These are phyloP conservation scores for Trichoderma sp. DNA, from an alignment of 2,329 filamentous ascomycete species.

Conservation along the genomic window DNA sequence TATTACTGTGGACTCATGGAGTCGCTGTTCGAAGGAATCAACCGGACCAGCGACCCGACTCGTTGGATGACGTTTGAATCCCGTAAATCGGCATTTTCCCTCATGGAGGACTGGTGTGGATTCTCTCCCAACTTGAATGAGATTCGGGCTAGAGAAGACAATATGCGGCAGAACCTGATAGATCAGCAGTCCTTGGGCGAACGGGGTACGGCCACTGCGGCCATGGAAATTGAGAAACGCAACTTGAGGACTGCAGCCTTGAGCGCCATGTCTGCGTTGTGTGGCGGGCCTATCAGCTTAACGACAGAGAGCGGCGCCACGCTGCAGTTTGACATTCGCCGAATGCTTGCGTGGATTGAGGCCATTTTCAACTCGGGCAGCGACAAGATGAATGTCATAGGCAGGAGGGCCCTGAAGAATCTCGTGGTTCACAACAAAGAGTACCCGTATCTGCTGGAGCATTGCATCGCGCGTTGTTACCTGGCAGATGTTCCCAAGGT, in stretches of 20 bases:
- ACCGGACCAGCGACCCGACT: constrained; percentile 76
- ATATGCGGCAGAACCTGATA: constrained; percentile 80
- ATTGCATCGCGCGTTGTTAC: constrained; percentile 91
- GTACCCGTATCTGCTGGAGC: constrained; percentile 78
- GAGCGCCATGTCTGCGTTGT: constrained; percentile 92
- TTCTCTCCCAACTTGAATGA: constrained; percentile 88
- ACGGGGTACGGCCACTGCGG: constrained; percentile 74
- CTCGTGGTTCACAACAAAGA: constrained; percentile 88
- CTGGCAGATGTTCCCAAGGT: constrained; percentile 75
- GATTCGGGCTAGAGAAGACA: constrained; percentile 77
- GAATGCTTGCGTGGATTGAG: constrained; percentile 94
- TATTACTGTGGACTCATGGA: constrained; percentile 95
- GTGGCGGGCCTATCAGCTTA: constrained; percentile 79
- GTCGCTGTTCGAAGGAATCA: constrained; percentile 87
- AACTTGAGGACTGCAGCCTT: constrained; percentile 86
- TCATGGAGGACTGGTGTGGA: constrained; percentile 99
- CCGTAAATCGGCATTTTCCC: constrained; percentile 86
- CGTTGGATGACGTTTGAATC: constrained; percentile 98
- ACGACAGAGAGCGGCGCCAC: constrained; percentile 84
- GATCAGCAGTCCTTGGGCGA: constrained; percentile 75
- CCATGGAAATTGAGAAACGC: constrained; percentile 95
- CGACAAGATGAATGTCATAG: constrained; percentile 88
- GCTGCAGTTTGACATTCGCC: constrained; percentile 85
- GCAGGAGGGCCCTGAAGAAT: constrained; percentile 82
- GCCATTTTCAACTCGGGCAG: constrained; percentile 90